A percentile compares a stretch with the other conserved stretches of the same genome.
Conservation (phyloP, 2,329 filamentous ascomycete species). For the Seiridium cupressi region DNA sequence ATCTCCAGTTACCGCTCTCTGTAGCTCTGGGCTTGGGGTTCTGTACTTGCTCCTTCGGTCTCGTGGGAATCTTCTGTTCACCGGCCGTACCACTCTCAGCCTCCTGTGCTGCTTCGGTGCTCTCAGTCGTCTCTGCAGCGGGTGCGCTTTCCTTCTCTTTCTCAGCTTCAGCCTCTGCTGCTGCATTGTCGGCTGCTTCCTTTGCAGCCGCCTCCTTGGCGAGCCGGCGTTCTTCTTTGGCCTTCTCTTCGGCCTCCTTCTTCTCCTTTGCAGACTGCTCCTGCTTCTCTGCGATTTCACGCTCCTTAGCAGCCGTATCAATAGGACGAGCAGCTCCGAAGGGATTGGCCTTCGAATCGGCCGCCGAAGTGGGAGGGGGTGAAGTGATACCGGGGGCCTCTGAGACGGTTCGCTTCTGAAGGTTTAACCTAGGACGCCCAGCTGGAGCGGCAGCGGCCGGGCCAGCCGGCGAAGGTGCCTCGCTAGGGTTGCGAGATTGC, state of each 20-base stretch:
- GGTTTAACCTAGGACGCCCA: slow-evolving; percentile 77
- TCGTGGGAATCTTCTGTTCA: slow-evolving; percentile 48
- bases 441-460: slow-evolving; percentile 47
- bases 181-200: slow-evolving; percentile 50
- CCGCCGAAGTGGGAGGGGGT: slow-evolving; percentile 45
- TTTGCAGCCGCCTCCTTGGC: slow-evolving; percentile 64
- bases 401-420: slow-evolving; percentile 87
- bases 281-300: slow-evolving; percentile 86
- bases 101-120: slow-evolving; percentile 15
- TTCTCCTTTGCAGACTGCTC: slow-evolving; percentile 73
- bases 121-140: slow-evolving; percentile 23
- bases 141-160: slow-evolving; percentile 11
- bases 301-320: slow-evolving; percentile 86
- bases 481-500: slow-evolving; percentile 41
- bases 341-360: slow-evolving; percentile 76
- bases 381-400: slow-evolving; percentile 57
- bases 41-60: slow-evolving; percentile 40
- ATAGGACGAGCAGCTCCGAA: slow-evolving; percentile 94
- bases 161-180: slow-evolving; percentile 31
- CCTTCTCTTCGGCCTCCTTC: slow-evolving; percentile 84
- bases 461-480: slow-evolving; percentile 72
- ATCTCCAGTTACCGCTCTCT: slow-evolving; percentile 61
- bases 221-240: slow-evolving; percentile 68
- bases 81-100: slow-evolving; percentile 24
- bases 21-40: slow-evolving; percentile 52